Evolutionary conservation across 2,329 filamentous ascomycete genomes (phyloP), one percentile per base, ranked within the genome.

Genomic region (Beauveria caledonica): DNA sequence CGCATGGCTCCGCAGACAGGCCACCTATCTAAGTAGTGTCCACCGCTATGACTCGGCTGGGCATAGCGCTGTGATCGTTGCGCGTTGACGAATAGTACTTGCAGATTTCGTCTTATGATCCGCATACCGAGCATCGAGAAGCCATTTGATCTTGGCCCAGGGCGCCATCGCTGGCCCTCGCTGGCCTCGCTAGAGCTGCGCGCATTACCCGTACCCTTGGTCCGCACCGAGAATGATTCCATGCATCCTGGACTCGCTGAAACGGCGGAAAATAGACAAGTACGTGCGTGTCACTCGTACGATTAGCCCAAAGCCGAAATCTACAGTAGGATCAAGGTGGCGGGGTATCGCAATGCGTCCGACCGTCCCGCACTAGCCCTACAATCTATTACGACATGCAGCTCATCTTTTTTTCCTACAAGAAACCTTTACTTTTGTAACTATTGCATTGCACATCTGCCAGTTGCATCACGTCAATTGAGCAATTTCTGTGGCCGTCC

Each of bases 51-150:
- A 11, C 56, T 44, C 11, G 9, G 45, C 56, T 58, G 36, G 55
- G 55, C 19, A 51, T 58, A 58, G 55, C 46, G 45, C 33, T n/a
- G 15, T 25, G 15, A 21, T 46, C 15, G 42, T 48, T 45, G 48
- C n/a, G 21, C 55, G 54, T 54, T 48, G 58, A 42, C 58, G 27
- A 55, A 60, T 49, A 49, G 19, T 17, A 40, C n/a, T 15, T 44
- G 42, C 50, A 54, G 58, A 60, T 60, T 54, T 54, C 58, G 40
- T 51, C 29, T 60, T 48, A 21, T 29, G 58, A 60, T 60, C 42
- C 36, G 39, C 42, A 49, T 13, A 6, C 40, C 23, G 15, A 52
- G 19, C 40, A 53, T 60, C 58, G 51, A 54, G 33, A 39, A 29
- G 21, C 45, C n/a, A 23, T 33, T 51, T 58, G 46, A 58, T 51